Percentiles rank a stretch among this genome's conserved stretches.
Conservation (phyloP, 176 grass and related monocot species). For the Ensete ventricosum region DNA sequence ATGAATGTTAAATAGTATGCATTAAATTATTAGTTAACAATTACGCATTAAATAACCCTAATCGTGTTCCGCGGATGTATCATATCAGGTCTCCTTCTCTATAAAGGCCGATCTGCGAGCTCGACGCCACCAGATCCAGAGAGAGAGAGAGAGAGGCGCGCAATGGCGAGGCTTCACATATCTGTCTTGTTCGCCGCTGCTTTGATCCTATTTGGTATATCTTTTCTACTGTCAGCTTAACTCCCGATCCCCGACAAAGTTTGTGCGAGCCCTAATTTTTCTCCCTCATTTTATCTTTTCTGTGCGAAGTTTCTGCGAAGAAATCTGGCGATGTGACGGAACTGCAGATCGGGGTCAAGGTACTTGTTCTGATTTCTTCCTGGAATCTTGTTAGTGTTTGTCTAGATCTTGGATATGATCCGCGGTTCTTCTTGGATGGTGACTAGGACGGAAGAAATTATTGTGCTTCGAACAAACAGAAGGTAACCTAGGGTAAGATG, state of each 20-base stretch:
- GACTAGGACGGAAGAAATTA: no score
- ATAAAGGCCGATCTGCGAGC: neutral
- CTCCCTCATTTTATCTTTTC: neutral
- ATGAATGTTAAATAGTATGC: no score
- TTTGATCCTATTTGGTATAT: slow-evolving; percentile 1
- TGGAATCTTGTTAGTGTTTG: neutral
- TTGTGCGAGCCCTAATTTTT: neutral
- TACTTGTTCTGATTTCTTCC: slow-evolving; percentile 7
- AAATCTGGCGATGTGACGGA: slow-evolving; percentile 66
- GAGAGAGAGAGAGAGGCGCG: neutral
- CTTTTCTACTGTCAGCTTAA: neutral
- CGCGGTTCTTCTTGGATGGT: no score
- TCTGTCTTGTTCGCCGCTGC: neutral
- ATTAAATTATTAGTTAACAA: no score
- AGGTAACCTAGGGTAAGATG: no score
- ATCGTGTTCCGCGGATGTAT: neutral
- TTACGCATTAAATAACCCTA: no score
- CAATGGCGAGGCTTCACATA: neutral
- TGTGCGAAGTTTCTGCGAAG: slow-evolving; percentile 53
- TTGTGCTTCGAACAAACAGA: no score
- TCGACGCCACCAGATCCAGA: neutral
- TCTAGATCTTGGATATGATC: neutral
- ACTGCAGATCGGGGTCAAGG: slow-evolving; percentile 91
- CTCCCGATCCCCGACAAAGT: neutral
- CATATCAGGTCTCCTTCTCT: neutral